These are phyloP conservation scores for Rhexocercosporidium sp. DNA, from an alignment of 2,329 filamentous ascomycete species.

Conservation along the genomic window DNA sequence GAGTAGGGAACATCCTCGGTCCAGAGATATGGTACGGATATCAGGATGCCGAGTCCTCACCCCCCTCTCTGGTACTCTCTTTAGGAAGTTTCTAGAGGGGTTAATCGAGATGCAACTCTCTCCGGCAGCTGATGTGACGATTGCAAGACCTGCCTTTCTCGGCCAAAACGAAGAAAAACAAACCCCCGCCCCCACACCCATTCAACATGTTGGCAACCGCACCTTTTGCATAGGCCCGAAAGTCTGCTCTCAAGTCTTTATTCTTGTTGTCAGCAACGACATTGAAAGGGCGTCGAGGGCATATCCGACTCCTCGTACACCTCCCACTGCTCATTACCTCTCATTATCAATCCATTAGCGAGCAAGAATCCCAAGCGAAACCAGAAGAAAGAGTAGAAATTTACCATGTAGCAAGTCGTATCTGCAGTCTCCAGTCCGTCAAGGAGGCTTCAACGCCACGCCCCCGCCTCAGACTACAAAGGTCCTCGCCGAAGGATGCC, in stretches of 20 bases:
- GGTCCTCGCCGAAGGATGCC: conserved; percentile 11
- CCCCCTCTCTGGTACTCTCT: too few relatives aligned
- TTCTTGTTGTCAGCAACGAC: too few relatives aligned
- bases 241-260: too few relatives aligned
- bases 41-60: background rate
- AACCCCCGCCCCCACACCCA: background rate
- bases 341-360: background rate
- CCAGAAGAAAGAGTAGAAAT: too few relatives aligned
- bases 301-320: background rate
- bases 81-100: too few relatives aligned
- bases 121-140: background rate
- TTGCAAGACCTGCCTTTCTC: background rate
- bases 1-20: conserved; percentile 2
- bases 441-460: background rate
- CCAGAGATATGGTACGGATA: background rate
- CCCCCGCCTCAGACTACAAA: background rate
- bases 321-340: background rate
- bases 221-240: background rate
- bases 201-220: background rate
- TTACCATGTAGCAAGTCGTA: background rate
- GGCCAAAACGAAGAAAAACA: background rate
- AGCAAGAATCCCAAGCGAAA: too few relatives aligned
- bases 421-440: too few relatives aligned
- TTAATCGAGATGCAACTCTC: too few relatives aligned
- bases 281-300: too few relatives aligned